Evolutionary conservation across 2,329 filamentous ascomycete species (phyloP), one percentile per base, ranked within the genome.

Genomic region (Claviceps fusiformis): DNA sequence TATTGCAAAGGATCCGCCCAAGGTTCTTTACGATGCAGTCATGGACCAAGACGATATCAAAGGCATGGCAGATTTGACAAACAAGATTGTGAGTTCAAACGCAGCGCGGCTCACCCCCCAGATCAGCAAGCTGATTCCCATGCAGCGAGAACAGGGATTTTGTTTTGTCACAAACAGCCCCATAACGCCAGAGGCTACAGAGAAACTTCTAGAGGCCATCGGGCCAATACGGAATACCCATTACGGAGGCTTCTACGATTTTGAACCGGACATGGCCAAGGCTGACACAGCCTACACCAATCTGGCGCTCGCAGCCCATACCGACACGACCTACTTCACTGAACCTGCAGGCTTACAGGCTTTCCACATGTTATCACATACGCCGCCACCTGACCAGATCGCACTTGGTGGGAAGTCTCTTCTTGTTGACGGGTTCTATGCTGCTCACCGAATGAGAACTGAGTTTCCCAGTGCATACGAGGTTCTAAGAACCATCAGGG

Each of bases 271-370:
- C 68, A 79, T 96, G 29, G 85, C 89, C 33, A 86, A 86, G 65
- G 91, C 91, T 60, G 90, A 95, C 64, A 95, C 88, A 1, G 90
- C 90, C 3, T 98, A 97, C 72, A 96, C 92, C 1, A 89, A 86
- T 62, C 77, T 93, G 52, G 83, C 84, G 1, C 79, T 98, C 3
- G 81, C 83, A 24, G 85, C 87, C 0, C 93, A 98, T 69, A 97
- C 92, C 1, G 93, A 98, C 71, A 97, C 82, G 7, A 95, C 92
- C 1, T 97, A 98, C 70, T 97, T 97, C 71, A 90, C 83, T 27
- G 92, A 97, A 59, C 92, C 93, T 0, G 85, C 88, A 2, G 89
- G 92, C 10, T 78, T 98, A 39, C 93, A 98, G 68, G 83, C 93
- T 31, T 95, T 98, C 69, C 93, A 98, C 66, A 75, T 96, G 50